Base-by-base conservation (phyloP, 2,329 filamentous ascomycete species). In the Pestalotiopsis sp. region DNA sequence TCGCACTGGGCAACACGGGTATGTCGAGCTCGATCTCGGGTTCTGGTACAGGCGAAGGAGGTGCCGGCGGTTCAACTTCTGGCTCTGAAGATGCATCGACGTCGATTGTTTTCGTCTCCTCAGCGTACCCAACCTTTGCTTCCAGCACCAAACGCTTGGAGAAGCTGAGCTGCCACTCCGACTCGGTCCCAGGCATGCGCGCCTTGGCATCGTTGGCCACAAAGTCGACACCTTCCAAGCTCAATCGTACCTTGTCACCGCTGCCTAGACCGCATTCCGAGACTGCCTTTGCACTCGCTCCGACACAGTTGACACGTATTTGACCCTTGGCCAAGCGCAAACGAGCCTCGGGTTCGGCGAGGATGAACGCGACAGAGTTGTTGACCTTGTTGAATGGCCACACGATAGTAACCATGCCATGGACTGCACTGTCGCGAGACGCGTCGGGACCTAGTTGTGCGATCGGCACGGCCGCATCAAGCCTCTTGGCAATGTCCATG, bases 301-400 rank as follows among this genome's bases (percentile, higher is more conserved):
- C 93, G 38, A 86, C 84, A 73, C 98, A 94, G 57, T 91, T 88
- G 63, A 94, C 88, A 68, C 94, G 91, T 25, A 97, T 89, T 80
- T 97, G 94, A 13, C 95, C 95, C 72, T 88, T 91, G 55, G 87
- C 85, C 71, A 90, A 89, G 67, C 95, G 92, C 64, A 95, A 85
- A 62, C 93, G 91, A 75, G 95, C 92, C 78, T 98, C 94, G 60
- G 91, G 90, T 75, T 98, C 95, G 60, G 93, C 93, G 41, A 98
- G 87, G 23, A 97, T 87, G 64, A 98, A 90, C 31, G 93, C 91
- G 72, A 94, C 87, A 52, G 90, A 90, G 66, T 87, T 88, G 38
- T 88, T 92, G 31, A 93, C 89, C 25, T 92, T 92, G 72, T 93
- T 97, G 80, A 93, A 98, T 0, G 95, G 95, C 95, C 95, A 98